Base-by-base conservation (phyloP, 2,329 filamentous ascomycete genomes). In the Claviceps humidiphila region DNA sequence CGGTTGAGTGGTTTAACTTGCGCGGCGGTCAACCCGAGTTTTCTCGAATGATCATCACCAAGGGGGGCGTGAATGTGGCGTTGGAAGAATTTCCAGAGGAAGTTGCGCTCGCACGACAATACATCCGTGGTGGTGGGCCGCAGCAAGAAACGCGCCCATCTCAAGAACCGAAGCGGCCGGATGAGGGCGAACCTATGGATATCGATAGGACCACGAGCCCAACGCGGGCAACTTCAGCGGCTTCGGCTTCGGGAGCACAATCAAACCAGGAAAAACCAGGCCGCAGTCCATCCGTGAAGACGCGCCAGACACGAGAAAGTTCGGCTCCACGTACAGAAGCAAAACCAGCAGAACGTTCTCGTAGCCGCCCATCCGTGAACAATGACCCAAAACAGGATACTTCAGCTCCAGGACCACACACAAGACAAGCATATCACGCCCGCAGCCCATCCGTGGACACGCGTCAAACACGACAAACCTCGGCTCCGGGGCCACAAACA, bases 1-100 rank as follows among this genome's bases (percentile, higher is more conserved):
- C 69, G 1, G 60, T 73, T 3, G 60, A 73, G 26, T 78, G 71
- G 68, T 74, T 61, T 58, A 70, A 66, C 46, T 59, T 58, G 22
- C 58, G 62, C 1, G 53, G 55, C 1, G 63, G 61, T 3, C 57
- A 46, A 6, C 63, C 66, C 1, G 39, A 62, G 0, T 73, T 63
- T 56, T 60, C 51, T 6, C 55, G 57, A 16, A 60, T 63, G 48
- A 55, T 72, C 26, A 61, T 75, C 9, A 67, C 61, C 3, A 64
- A 59, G 34, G 53, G 57, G 11, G 72, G 68, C 43, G 54, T 75
- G 4, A 57, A 62, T 1, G 57, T 58, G 11, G 64, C 72, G 5
- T 57, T 70, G 11, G 55, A 59, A 1, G 57, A 56, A 3, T 72
- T 72, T 37, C 60, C 64, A 0, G 57, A 64, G 2, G 62, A 70